Conservation (phyloP, 805 yeast species). For the Pichia rugopelliculosa region DNA sequence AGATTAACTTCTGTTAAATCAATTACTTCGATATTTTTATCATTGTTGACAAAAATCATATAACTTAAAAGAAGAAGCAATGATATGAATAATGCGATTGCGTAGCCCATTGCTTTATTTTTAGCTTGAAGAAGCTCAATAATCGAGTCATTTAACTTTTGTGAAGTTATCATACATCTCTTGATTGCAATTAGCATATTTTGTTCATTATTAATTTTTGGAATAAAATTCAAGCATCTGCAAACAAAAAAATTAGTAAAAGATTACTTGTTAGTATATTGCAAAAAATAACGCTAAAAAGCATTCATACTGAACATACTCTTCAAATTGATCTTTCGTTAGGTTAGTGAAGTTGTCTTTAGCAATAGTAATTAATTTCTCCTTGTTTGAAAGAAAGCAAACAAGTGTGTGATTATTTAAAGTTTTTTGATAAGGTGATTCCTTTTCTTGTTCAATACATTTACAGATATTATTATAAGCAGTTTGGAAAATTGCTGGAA, state of each 20-base stretch:
- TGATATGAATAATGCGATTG: neutral
- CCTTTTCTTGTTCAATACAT: neutral
- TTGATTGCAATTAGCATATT: conserved; percentile 2
- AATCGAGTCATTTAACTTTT: neutral
- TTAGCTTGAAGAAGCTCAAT: neutral
- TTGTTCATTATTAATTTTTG: neutral
- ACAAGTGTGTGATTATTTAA: neutral
- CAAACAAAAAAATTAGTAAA: neutral
- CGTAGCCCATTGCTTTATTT: neutral
- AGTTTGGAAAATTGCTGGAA: conserved; percentile 2
- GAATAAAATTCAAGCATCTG: conserved; percentile 7
- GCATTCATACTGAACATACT: neutral
- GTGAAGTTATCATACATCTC: neutral
- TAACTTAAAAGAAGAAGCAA: neutral
- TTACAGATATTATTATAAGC: conserved; percentile 2
- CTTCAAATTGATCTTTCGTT: neutral
- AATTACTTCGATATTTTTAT: neutral
- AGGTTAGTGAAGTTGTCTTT: neutral
- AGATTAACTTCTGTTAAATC: neutral
- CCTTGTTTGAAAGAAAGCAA: conserved; percentile 2
- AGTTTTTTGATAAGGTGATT: neutral
- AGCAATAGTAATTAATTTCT: neutral
- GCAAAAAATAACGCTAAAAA: neutral
- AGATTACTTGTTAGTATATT: conserved; percentile 1
- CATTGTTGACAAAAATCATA: neutral